phyloP scores from a whole-genome alignment of 192 early-diverging fungal species.

The Obelidium mucronatum region DNA sequence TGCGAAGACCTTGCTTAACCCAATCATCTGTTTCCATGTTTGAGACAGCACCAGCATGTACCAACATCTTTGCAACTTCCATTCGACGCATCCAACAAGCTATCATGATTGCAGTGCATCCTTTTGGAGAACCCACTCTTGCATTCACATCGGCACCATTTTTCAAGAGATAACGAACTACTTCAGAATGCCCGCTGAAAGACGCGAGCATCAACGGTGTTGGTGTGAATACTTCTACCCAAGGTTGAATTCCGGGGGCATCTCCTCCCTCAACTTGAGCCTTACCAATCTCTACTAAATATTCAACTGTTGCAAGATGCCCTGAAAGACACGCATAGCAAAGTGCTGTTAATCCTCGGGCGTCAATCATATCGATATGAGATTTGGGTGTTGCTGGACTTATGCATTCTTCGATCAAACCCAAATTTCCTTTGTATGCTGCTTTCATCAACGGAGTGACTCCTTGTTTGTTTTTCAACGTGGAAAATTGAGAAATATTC shows the following conservation, averaged over 20 bases:
- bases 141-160: slow-evolving; percentile 51
- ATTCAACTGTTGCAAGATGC: slow-evolving; percentile 38
- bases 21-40: slow-evolving; percentile 49
- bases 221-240: slow-evolving; percentile 13
- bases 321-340: slow-evolving; percentile 51
- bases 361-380: slow-evolving; percentile 44
- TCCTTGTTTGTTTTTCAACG: slow-evolving; percentile 40
- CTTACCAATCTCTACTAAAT: slow-evolving; percentile 34
- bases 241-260: neutral
- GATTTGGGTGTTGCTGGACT: slow-evolving; percentile 1
- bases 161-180: slow-evolving; percentile 50
- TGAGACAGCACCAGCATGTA: slow-evolving; percentile 36
- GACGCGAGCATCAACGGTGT: slow-evolving; percentile 58
- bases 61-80: slow-evolving; percentile 41
- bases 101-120: slow-evolving; percentile 53
- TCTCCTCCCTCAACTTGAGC: slow-evolving; percentile 27
- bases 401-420: neutral
- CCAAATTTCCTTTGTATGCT: slow-evolving; percentile 45
- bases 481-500: slow-evolving; percentile 3
- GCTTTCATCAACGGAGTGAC: slow-evolving; percentile 63
- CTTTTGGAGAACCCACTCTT: slow-evolving; percentile 40
- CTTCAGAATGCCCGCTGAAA: slow-evolving; percentile 38
- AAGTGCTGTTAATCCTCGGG: slow-evolving; percentile 49
- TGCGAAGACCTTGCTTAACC: slow-evolving; percentile 50
- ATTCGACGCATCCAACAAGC: slow-evolving; percentile 52